These are phyloP conservation scores for Puccinia hordei DNA, from an alignment of 1,284 basidiomycete species.

Conservation along the genomic window DNA sequence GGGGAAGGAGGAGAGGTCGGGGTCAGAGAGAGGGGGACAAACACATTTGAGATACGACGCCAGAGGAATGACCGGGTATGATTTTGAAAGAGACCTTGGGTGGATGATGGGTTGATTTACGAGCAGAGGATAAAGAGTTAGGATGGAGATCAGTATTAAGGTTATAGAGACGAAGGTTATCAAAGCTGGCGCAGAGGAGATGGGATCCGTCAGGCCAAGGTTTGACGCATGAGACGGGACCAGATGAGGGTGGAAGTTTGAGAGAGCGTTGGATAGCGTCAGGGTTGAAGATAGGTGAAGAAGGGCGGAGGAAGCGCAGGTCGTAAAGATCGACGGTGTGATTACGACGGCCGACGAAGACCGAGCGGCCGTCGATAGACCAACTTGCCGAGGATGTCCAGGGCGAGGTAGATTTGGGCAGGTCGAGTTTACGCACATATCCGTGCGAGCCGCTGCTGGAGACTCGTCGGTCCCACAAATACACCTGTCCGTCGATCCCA, in stretches of 20 bases:
- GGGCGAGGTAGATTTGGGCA: slow-evolving; percentile 86
- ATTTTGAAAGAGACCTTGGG: slow-evolving; percentile 82
- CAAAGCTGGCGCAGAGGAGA: slow-evolving; percentile 74
- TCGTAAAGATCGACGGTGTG: slow-evolving; percentile 94
- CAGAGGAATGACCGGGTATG: slow-evolving; percentile 93
- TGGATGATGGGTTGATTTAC: slow-evolving; percentile 69
- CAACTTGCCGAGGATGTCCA: slow-evolving; percentile 98
- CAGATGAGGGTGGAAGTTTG: slow-evolving; percentile 78
- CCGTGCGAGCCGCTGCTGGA: slow-evolving; percentile 61
- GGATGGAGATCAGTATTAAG: slow-evolving; percentile 59
- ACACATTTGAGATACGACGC: slow-evolving; percentile 86
- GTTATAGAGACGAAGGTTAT: slow-evolving; percentile 94
- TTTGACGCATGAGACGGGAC: slow-evolving; percentile 84
- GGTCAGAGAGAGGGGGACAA: slow-evolving; percentile 59
- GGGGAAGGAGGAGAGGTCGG: not conserved
- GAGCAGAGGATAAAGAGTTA: not conserved
- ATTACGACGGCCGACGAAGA: slow-evolving; percentile 88
- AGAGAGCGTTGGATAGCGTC: slow-evolving; percentile 65
- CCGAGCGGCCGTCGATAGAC: slow-evolving; percentile 81
- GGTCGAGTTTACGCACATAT: slow-evolving; percentile 79
- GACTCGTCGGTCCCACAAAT: slow-evolving; percentile 84
- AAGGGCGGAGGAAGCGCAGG: slow-evolving; percentile 68
- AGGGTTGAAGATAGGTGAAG: slow-evolving; percentile 57
- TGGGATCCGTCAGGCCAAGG: slow-evolving; percentile 87
- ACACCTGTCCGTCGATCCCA: slow-evolving; percentile 86